Percentiles rank a stretch among this genome's conserved stretches.
These are phyloP conservation scores for Yarrowia keelungensis DNA, from an alignment of 805 yeast species.

Conservation along the genomic window DNA sequence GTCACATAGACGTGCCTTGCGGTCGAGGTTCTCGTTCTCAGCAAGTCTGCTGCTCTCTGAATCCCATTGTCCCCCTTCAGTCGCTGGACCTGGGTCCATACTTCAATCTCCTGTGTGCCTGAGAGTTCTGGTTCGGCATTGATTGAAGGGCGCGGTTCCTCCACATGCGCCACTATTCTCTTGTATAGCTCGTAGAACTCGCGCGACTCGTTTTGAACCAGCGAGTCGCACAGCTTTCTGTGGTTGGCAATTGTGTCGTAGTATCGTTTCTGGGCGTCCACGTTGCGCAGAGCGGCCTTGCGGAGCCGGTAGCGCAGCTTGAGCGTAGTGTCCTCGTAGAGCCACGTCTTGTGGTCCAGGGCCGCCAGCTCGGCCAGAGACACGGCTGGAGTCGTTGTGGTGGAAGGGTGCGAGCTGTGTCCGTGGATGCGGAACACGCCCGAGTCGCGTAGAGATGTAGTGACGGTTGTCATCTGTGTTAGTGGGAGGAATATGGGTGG, in stretches of 20 bases:
- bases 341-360: conserved; percentile 36
- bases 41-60: conserved; percentile 9
- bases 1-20: conserved; percentile 24
- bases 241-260: conserved; percentile 20
- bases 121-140: conserved; percentile 29
- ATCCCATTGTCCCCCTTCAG: conserved; percentile 14
- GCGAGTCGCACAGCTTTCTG: conserved; percentile 32
- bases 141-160: conserved; percentile 33
- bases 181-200: conserved; percentile 31
- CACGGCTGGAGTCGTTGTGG: conserved; percentile 8
- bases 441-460: conserved; percentile 38
- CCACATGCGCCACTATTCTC: conserved; percentile 17
- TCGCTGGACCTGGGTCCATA: conserved; percentile 23
- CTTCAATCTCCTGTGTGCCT: conserved; percentile 22
- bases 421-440: conserved; percentile 38
- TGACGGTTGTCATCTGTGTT: conserved; percentile 37
- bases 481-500: background rate
- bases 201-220: conserved; percentile 27
- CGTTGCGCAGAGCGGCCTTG: conserved; percentile 30
- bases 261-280: conserved; percentile 25
- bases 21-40: conserved; percentile 9
- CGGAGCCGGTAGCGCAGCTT: conserved; percentile 35
- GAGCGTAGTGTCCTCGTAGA: conserved; percentile 35
- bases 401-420: conserved; percentile 8
- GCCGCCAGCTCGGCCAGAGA: conserved; percentile 29